A percentile compares a stretch with the other conserved stretches of the same genome.
Evolutionary conservation across 2,329 filamentous ascomycete genomes (phyloP).

Genomic region (Microdochium trichocladiopsis): DNA sequence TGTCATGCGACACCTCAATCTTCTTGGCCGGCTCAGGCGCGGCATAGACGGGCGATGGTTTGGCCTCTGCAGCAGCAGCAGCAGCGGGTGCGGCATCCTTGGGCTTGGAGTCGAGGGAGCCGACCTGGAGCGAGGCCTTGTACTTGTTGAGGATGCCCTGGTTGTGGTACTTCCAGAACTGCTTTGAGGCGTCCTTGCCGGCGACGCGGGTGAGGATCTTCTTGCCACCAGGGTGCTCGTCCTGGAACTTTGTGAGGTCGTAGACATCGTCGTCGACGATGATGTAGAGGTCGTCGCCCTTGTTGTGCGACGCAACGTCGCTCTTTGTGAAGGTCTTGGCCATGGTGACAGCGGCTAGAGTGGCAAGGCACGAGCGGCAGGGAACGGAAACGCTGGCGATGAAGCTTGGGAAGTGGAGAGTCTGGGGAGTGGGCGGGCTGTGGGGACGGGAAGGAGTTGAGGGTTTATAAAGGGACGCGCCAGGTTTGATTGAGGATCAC

Average conservation of each 20-base stretch:
- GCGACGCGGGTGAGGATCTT: slow-evolving; percentile 58
- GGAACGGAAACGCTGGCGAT: not conserved
- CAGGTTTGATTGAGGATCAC: not conserved
- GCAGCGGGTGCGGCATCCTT: slow-evolving; percentile 51
- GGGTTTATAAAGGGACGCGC: not conserved
- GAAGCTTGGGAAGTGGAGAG: not conserved
- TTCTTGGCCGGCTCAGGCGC: slow-evolving; percentile 28
- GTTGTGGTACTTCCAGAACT: slow-evolving; percentile 74
- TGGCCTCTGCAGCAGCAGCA: slow-evolving; percentile 36
- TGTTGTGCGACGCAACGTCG: slow-evolving; percentile 91
- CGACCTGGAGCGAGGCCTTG: slow-evolving; percentile 66
- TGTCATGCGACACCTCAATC: slow-evolving; percentile 34
- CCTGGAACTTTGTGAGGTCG: slow-evolving; percentile 83
- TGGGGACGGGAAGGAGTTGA: not conserved
- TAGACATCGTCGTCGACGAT: slow-evolving; percentile 94
- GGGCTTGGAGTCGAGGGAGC: slow-evolving; percentile 84
- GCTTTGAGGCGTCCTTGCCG: slow-evolving; percentile 60
- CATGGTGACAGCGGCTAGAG: slow-evolving; percentile 47
- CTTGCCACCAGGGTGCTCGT: slow-evolving; percentile 72
- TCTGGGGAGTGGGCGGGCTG: not conserved
- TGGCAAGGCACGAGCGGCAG: not conserved
- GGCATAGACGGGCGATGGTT: slow-evolving; percentile 41
- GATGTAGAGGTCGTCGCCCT: slow-evolving; percentile 78
- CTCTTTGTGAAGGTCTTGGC: slow-evolving; percentile 75
- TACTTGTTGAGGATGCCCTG: slow-evolving; percentile 87